Evolutionary conservation across 2,329 filamentous ascomycete genomes (phyloP).

Genomic region (Neonectria neomacrospora): DNA sequence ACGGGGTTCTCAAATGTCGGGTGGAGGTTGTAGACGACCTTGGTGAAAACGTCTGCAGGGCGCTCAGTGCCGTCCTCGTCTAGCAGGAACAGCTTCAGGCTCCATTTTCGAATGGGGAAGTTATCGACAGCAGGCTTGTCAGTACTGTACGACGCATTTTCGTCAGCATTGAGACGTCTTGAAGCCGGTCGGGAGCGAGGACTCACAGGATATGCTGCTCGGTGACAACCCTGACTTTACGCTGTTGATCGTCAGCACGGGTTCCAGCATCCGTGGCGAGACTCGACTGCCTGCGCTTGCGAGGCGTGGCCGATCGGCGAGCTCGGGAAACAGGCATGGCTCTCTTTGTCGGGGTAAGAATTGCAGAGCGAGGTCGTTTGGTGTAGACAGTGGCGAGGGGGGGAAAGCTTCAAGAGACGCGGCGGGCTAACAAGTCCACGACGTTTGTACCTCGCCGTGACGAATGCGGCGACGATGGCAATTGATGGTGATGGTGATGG

Average conservation of each 20-base stretch:
- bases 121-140: slow-evolving; percentile 85
- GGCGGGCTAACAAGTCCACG: background rate
- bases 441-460: background rate
- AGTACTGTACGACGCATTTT: slow-evolving; percentile 56
- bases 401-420: background rate
- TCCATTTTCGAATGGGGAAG: slow-evolving; percentile 94
- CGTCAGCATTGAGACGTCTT: slow-evolving; percentile 17
- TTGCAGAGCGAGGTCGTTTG: background rate
- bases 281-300: slow-evolving; percentile 27
- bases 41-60: slow-evolving; percentile 86
- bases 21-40: slow-evolving; percentile 92
- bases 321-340: slow-evolving; percentile 32
- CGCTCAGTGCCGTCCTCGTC: slow-evolving; percentile 89
- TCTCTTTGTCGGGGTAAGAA: slow-evolving; percentile 2
- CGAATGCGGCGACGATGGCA: background rate
- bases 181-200: background rate
- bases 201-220: slow-evolving; percentile 90
- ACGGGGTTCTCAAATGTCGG: slow-evolving; percentile 89
- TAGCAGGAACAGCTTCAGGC: slow-evolving; percentile 83
- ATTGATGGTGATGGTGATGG: slow-evolving; percentile 19
- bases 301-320: slow-evolving; percentile 28
- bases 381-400: background rate
- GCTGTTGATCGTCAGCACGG: slow-evolving; percentile 65
- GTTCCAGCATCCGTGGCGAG: slow-evolving; percentile 12
- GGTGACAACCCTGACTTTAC: slow-evolving; percentile 91